Evolutionary conservation across 805 yeast genomes (phyloP), one percentile per base, ranked within the genome.

Genomic region (Yamadazyma phyllophila): DNA sequence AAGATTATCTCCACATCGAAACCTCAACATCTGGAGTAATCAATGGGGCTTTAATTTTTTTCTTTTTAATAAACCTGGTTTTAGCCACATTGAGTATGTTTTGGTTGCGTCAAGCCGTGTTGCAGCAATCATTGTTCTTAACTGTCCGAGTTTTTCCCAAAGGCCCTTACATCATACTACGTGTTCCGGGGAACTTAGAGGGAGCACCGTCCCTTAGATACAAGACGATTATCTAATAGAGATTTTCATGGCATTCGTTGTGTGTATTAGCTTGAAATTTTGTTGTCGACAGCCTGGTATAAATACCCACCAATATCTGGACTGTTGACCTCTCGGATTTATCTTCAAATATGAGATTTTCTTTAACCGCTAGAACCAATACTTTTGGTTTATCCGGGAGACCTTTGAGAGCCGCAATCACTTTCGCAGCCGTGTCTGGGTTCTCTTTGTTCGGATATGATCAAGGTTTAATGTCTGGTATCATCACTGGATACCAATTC

Each of bases 351-450:
- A 47, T 47, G 51, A 40, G 26, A 11, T 47, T 44, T 41, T 47
- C 51, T 16, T 24, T 47, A 9, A 37, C 39, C 12, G 26, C 47
- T 10, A 72, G 73, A 63, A 78, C 82, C 35, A 73, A 76, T 48
- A 79, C 84, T 9, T 59, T 68, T 41, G 86, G 87, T 20, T 62
- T 81, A 9, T 59, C 64, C 27, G 91, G 90, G 46, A 71, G 76
- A 51, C 61, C 66, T 30, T 74, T 65, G 33, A 57, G 66, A 49
- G 30, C 26, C 26, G 50, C 55, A 8, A 52, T 62, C 30, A 56
- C 67, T 5, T 37, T 53, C 13, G 47, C 56, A 35, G 63, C 67
- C 11, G 58, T 55, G 2, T 55, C 58, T 9, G 67, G 66, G 8
- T 64, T 64, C 46, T 58, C 62, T 1, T 55, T 64, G 36, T 60